Evolutionary conservation across 2,329 filamentous ascomycete genomes (phyloP).

Genomic region (Ophiostoma ips): DNA sequence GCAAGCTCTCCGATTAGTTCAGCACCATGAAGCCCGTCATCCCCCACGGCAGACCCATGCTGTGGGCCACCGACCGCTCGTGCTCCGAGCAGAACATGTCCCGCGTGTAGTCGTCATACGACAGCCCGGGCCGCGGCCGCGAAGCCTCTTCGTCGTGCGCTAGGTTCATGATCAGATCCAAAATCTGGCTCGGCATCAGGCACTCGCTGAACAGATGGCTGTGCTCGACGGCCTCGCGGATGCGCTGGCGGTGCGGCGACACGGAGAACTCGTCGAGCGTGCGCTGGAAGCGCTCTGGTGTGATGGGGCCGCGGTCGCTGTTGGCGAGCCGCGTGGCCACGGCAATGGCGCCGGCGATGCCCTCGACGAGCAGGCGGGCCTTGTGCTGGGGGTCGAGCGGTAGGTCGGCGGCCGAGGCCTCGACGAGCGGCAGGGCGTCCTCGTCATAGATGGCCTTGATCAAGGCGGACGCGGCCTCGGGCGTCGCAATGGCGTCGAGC

Average conservation of each 20-base stretch:
- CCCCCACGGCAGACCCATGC: constrained; percentile 25
- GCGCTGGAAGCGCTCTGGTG: constrained; percentile 14
- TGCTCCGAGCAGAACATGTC: constrained; percentile 19
- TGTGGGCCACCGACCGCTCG: constrained; percentile 19
- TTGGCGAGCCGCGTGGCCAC: constrained; percentile 15
- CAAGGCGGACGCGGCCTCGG: constrained; percentile 15
- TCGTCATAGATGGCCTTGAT: constrained; percentile 22
- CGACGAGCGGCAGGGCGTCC: constrained; percentile 21
- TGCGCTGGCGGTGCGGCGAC: constrained; percentile 18
- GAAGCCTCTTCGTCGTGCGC: constrained; percentile 18
- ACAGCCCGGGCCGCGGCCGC: background rate
- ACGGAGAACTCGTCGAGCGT: constrained; percentile 21
- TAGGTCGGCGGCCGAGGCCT: constrained; percentile 16
- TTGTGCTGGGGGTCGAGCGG: constrained; percentile 21
- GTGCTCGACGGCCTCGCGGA: constrained; percentile 20
- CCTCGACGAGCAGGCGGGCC: constrained; percentile 22
- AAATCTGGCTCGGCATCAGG: constrained; percentile 21
- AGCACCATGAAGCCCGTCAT: constrained; percentile 24
- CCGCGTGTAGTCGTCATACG: constrained; percentile 15
- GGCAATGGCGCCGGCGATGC: constrained; percentile 22
- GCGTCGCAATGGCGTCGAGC: constrained; percentile 14
- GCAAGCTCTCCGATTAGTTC: constrained; percentile 17
- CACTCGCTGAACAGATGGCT: constrained; percentile 21
- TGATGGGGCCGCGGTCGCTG: background rate
- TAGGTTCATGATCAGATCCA: constrained; percentile 20